Conservation (phyloP, 768 basidiomycete species). For the Mycena galericulata region DNA sequence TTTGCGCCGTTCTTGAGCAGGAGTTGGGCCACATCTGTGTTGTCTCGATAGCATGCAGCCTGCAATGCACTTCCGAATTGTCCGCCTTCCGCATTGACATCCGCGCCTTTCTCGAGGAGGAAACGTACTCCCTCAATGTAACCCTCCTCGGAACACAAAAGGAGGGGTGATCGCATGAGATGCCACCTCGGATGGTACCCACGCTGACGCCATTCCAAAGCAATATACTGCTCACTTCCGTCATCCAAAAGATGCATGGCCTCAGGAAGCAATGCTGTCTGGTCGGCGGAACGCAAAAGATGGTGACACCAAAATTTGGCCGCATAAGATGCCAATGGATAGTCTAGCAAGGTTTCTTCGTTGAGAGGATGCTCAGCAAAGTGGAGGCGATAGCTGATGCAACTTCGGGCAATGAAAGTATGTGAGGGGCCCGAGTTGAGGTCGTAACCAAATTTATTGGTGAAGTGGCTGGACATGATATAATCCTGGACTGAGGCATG, state of each 20-base stretch:
- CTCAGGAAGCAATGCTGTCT: not conserved
- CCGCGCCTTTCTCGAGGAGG: not conserved
- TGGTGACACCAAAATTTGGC: constrained; percentile 11
- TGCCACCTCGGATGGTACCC: no score
- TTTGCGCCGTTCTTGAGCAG: no score
- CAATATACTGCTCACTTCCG: constrained; percentile 7
- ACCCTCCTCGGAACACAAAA: no score
- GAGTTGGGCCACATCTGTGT: not conserved
- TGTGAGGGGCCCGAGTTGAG: not conserved
- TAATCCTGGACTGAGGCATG: constrained; percentile 22
- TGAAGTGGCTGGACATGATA: not conserved
- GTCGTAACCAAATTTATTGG: not conserved
- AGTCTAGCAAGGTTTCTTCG: not conserved
- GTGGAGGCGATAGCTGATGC: constrained; percentile 11
- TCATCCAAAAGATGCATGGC: not conserved
- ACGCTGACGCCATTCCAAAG: no score
- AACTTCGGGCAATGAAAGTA: constrained; percentile 4
- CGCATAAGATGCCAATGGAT: not conserved
- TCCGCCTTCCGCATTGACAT: not conserved
- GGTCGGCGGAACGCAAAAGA: constrained; percentile 1
- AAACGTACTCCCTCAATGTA: no score
- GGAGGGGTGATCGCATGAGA: no score
- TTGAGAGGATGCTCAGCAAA: constrained; percentile 3
- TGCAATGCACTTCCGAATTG: no score
- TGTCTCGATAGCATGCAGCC: not conserved